Evolutionary conservation across 2,329 filamentous ascomycete genomes (phyloP), one percentile per base, ranked within the genome.

Genomic region (Lanzia echinophila): DNA sequence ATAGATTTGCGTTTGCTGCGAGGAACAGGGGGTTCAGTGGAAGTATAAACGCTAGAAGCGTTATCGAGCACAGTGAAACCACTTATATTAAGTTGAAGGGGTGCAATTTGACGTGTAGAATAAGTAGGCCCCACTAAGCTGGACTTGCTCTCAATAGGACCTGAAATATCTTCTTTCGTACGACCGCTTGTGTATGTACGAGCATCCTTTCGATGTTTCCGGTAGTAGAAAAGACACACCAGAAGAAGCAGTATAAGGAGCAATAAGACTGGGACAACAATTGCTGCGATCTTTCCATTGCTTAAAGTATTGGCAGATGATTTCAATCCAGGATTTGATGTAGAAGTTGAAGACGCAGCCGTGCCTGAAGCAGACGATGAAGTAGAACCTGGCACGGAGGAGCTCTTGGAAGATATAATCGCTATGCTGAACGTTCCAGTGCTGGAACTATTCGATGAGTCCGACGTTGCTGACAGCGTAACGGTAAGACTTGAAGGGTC

Each of bases 141-240:
- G 22, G 57, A 61, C 3, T 54, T 56, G 28, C 44, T 56, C 24
- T 36, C 56, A 5, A 63, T 19, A 5, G 63, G 64, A 15, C 53
- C 58, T 28, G 63, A 64, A 12, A 63, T 64, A 3, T 61, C 56
- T 11, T 58, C 58, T 43, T 66, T 66, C 2, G 41, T 46, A 4
- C 55, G 44, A 19, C 24, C 55, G 3, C 20, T 22, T 11, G 56
- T 36, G 7, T 42, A 44, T 13, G 57, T 45, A 15, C 54, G 60
- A 20, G 54, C 41, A 24, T 22, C n/a, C 6, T 53, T 55, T 22
- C 62, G 56, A 19, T 58, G 58, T 20, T 43, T 47, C 15, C 43
- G 46, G 44, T 54, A 66, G 47, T 54, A 66, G 36, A 60, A 57
- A 0, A 64, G 17, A 19, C 49, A 55, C 3, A 62, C 15, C 8